These are phyloP conservation scores for Oehlia diaphana DNA, from an alignment of 192 early-diverging fungal genomes.

Conservation along the genomic window DNA sequence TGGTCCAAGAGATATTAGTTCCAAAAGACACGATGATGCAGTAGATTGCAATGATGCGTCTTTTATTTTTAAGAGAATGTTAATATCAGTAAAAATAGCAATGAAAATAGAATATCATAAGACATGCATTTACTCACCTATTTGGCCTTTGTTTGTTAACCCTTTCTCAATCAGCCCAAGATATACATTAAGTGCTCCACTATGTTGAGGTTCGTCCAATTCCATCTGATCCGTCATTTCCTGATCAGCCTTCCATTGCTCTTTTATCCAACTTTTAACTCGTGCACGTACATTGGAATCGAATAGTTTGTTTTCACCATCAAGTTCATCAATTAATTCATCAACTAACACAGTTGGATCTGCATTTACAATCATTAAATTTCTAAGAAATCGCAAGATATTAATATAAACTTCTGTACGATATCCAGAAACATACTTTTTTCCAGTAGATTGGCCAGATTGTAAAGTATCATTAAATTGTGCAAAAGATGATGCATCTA, in stretches of 20 bases:
- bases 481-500: too few relatives aligned
- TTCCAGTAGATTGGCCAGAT: slow-evolving; percentile 31
- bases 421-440: slow-evolving; percentile 51
- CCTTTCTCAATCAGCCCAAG: slow-evolving; percentile 61
- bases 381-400: slow-evolving; percentile 62
- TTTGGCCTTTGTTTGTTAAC: slow-evolving; percentile 46
- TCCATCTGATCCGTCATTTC: slow-evolving; percentile 46
- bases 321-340: slow-evolving; percentile 44
- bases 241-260: slow-evolving; percentile 37
- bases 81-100: background rate
- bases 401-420: slow-evolving; percentile 65
- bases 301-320: slow-evolving; percentile 37
- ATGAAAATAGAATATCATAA: background rate
- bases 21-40: slow-evolving; percentile 63
- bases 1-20: slow-evolving; percentile 70
- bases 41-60: slow-evolving; percentile 66
- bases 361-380: slow-evolving; percentile 56
- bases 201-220: slow-evolving; percentile 34
- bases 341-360: slow-evolving; percentile 59
- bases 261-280: slow-evolving; percentile 38
- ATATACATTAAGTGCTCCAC: slow-evolving; percentile 49
- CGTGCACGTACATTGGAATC: slow-evolving; percentile 29
- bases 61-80: background rate
- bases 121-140: slow-evolving; percentile 19
- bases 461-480: slow-evolving; percentile 25